Evolutionary conservation across 208 protist species (phyloP).

Genomic region (Trypanosoma melophagium): DNA sequence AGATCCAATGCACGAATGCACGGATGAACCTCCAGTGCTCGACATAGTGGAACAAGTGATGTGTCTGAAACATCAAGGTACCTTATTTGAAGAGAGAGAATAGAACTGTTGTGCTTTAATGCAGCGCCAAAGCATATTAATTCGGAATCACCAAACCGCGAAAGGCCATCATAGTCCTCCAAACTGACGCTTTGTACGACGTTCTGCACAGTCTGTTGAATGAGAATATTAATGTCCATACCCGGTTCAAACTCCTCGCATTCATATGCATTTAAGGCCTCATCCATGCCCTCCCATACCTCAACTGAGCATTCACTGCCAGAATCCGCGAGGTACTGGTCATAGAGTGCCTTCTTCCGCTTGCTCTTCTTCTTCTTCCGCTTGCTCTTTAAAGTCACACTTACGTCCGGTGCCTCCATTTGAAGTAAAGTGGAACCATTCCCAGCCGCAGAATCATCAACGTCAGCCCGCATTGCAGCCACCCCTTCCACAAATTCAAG

Average conservation of each 20-base stretch:
- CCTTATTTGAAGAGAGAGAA: constrained; percentile 78
- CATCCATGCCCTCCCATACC: constrained; percentile 26
- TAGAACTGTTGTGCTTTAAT: constrained; percentile 77
- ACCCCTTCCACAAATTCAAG: background rate
- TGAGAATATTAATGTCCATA: constrained; percentile 83
- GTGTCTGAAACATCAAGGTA: constrained; percentile 76
- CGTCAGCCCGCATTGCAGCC: constrained; percentile 5
- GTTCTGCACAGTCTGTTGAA: constrained; percentile 79
- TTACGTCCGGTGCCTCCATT: background rate
- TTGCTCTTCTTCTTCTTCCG: constrained; percentile 28
- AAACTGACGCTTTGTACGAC: constrained; percentile 74
- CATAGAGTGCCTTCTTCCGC: constrained; percentile 52
- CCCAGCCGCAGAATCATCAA: background rate
- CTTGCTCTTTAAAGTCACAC: constrained; percentile 2
- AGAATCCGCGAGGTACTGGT: constrained; percentile 74
- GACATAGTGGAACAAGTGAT: constrained; percentile 75
- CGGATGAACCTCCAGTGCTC: constrained; percentile 56
- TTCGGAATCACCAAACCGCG: constrained; percentile 68
- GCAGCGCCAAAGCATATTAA: constrained; percentile 77
- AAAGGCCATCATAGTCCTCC: constrained; percentile 54
- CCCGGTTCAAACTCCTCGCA: constrained; percentile 56
- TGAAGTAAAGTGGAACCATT: constrained; percentile 1
- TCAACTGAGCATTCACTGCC: constrained; percentile 47
- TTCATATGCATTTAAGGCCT: constrained; percentile 32
- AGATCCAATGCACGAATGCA: constrained; percentile 68